These are phyloP conservation scores for Tylopilus felleus DNA, from an alignment of 768 basidiomycete genomes.

Conservation along the genomic window DNA sequence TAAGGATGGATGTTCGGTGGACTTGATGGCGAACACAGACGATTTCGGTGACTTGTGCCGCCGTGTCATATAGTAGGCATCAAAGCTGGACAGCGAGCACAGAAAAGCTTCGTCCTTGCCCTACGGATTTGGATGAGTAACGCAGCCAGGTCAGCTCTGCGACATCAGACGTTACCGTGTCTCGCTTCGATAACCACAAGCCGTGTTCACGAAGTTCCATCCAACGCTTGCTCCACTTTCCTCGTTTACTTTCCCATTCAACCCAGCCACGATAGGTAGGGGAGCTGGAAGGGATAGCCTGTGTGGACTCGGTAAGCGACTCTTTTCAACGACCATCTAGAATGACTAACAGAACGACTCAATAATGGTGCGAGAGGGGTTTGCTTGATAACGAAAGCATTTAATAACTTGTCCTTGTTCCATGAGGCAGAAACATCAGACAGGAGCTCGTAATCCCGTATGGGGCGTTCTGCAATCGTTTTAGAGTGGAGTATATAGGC, in stretches of 20 bases:
- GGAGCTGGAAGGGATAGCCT: slow-evolving; percentile 48
- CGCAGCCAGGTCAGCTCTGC: neutral
- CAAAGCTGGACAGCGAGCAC: slow-evolving; percentile 86
- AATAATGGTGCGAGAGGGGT: slow-evolving; percentile 62
- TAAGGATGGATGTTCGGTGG: slow-evolving; percentile 77
- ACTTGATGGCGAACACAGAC: slow-evolving; percentile 84
- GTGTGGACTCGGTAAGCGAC: slow-evolving; percentile 39
- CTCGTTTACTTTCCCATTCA: slow-evolving; percentile 86
- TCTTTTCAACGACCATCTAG: slow-evolving; percentile 31
- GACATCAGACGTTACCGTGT: slow-evolving; percentile 56
- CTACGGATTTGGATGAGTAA: slow-evolving; percentile 37
- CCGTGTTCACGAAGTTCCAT: slow-evolving; percentile 83
- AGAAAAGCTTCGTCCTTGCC: slow-evolving; percentile 80
- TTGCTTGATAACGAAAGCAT: slow-evolving; percentile 75
- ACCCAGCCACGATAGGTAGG: slow-evolving; percentile 59
- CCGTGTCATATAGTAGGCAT: slow-evolving; percentile 78
- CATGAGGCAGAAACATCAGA: slow-evolving; percentile 79
- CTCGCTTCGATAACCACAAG: slow-evolving; percentile 85
- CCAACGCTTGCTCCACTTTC: slow-evolving; percentile 95
- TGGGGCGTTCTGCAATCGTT: slow-evolving; percentile 69
- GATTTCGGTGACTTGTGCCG: slow-evolving; percentile 78
- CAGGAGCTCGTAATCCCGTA: slow-evolving; percentile 84
- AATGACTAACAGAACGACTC: slow-evolving; percentile 51
- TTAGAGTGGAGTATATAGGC: slow-evolving; percentile 1
- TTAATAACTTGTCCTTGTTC: slow-evolving; percentile 80